Evolutionary conservation across 805 yeast genomes (phyloP), one percentile per base, ranked within the genome.

Genomic region (Vanderwaltozyma polyspora): DNA sequence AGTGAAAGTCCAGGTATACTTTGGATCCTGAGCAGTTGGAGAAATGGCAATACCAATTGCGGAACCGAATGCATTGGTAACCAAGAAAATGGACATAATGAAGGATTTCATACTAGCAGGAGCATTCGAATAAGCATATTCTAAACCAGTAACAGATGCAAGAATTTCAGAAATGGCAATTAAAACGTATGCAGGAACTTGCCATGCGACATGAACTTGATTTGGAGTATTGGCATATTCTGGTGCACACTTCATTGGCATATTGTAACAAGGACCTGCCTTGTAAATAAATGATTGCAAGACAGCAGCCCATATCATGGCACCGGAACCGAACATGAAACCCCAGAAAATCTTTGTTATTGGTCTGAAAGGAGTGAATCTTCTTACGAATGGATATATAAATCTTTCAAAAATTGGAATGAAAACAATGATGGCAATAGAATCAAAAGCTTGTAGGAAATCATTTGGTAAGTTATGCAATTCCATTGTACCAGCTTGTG

Each of bases 51-150:
- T 75, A 48, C 87, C 85, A 31, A 80, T 49, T 15, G 86, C 85
- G 18, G 89, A 70, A 38, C 91, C 86, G 33, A 78, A 48, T n/a
- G 93, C 91, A 44, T 67, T 76, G 28, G 81, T 79, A 37, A 81
- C 60, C 49, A 82, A 65, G 64, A 76, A 80, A 33, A 64, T 43
- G 12, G 78, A 67, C 68, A 64, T 63, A 31, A 61, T 59, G 28
- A 64, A 54, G 14, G 65, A 58, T 40, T 60, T 64, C 66, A 63
- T 61, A 27, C 69, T 60, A 7, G 67, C 68, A 28, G 91, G 91
- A 5, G 91, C 89, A 62, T 81, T 78, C 19, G 86, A 75, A 62
- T 79, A 82, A 14, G 93, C 93, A 52, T 79, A 80, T 62, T 82
- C 91, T 46, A 79, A 70, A 47, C 89, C 91, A 16, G 91, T 80